phyloP scores from a whole-genome alignment of 2,329 filamentous ascomycete species.

The Emericellopsis atlantica region DNA sequence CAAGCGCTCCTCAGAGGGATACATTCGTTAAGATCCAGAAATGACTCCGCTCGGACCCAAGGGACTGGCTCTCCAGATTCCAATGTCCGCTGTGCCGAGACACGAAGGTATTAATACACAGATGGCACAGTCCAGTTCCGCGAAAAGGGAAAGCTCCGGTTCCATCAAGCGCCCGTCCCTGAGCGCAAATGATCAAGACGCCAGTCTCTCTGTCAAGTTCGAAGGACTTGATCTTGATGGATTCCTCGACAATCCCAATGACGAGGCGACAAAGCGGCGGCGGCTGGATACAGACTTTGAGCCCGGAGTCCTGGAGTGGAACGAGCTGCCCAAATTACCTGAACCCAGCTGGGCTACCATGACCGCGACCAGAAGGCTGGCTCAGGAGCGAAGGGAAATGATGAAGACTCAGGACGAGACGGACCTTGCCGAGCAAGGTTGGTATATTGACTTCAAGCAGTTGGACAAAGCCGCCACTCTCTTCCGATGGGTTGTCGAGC shows the following conservation, averaged over 20 bases:
- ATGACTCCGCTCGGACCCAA: not conserved
- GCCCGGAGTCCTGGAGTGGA: slow-evolving; percentile 52
- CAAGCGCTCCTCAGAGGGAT: not conserved
- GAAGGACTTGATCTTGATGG: not conserved
- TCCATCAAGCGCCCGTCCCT: not conserved
- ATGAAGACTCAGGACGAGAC: slow-evolving; percentile 34
- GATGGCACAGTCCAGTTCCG: not conserved
- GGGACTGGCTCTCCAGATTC: not conserved
- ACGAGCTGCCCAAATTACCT: slow-evolving; percentile 48
- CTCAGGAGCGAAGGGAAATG: slow-evolving; percentile 46
- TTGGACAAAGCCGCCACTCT: slow-evolving; percentile 45
- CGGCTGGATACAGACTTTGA: slow-evolving; percentile 31
- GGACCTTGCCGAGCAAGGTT: slow-evolving; percentile 58
- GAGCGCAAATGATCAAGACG: not conserved
- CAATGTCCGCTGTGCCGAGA: not conserved
- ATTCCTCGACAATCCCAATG: not conserved
- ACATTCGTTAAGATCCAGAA: not conserved
- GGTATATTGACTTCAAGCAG: slow-evolving; percentile 61
- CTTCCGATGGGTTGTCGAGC: slow-evolving; percentile 85
- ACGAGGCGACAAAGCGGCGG: not conserved
- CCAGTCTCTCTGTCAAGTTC: not conserved
- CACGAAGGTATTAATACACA: no score
- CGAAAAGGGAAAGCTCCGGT: not conserved
- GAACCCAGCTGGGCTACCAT: slow-evolving; percentile 15
- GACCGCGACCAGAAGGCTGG: slow-evolving; percentile 11